Evolutionary conservation across 148 eudicot genomes (phyloP).

Genomic region (Nyssa sinensis): DNA sequence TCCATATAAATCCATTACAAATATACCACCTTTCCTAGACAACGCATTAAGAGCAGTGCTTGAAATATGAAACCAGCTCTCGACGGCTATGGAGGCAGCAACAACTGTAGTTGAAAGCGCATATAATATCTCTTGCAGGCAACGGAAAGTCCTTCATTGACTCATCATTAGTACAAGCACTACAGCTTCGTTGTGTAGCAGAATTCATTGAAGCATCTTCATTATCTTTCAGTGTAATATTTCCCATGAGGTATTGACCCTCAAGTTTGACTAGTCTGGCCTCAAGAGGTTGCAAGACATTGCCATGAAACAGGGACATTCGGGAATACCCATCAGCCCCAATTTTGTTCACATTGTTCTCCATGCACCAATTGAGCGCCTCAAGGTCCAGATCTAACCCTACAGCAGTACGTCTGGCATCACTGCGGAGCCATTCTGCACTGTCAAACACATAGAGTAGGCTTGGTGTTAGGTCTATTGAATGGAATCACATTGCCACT

Average conservation of each 20-base stretch:
- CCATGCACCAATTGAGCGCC: conserved; percentile 90
- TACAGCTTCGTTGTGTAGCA: conserved; percentile 2
- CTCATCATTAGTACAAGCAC: conserved; percentile 16
- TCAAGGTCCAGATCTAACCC: conserved; percentile 90
- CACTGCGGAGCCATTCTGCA: conserved; percentile 85
- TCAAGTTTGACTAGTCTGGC: conserved; percentile 53
- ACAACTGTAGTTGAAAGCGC: conserved; percentile 98
- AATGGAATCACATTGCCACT: not conserved
- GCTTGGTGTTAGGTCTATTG: conserved; percentile 1
- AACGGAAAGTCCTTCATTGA: conserved; percentile 36
- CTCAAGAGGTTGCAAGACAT: conserved; percentile 75
- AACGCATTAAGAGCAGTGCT: conserved; percentile 59
- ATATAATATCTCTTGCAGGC: conserved; percentile 79
- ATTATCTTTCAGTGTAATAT: conserved; percentile 30
- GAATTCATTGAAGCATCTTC: conserved; percentile 28
- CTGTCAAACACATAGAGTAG: conserved; percentile 44
- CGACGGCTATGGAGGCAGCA: conserved; percentile 87
- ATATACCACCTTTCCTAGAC: conserved; percentile 78
- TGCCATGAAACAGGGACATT: conserved; percentile 84
- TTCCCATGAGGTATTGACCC: conserved; percentile 39
- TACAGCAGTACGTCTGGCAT: conserved; percentile 82
- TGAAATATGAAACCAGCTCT: conserved; percentile 82
- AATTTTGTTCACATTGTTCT: conserved; percentile 65
- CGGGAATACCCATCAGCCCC: conserved; percentile 66
- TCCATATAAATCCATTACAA: conserved; percentile 97